Percentiles rank a stretch among this genome's conserved stretches.
Conservation (phyloP, 805 yeast species). For the Metschnikowia koreensis region DNA sequence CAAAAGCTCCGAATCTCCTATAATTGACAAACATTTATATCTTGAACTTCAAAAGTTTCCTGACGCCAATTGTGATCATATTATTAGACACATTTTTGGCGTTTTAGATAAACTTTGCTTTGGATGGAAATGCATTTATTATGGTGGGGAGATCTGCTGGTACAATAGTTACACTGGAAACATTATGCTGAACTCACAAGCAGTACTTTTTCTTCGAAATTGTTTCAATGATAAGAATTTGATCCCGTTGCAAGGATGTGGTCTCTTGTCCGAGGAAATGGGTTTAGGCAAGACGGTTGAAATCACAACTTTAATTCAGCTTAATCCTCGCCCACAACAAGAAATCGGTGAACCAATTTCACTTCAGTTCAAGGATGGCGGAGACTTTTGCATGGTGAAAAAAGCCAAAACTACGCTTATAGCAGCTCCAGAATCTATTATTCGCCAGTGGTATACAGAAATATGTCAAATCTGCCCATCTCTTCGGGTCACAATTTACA, state of each 20-base stretch:
- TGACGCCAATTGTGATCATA: conserved; percentile 6
- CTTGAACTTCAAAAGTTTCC: conserved; percentile 7
- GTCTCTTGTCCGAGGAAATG: conserved; percentile 91
- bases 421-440: conserved; percentile 81
- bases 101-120: conserved; percentile 44
- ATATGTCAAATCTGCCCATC: conserved; percentile 55
- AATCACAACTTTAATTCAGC: conserved; percentile 58
- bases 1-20: conserved; percentile 20
- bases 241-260: conserved; percentile 48
- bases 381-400: conserved; percentile 44
- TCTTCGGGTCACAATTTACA: conserved; percentile 60
- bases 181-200: conserved; percentile 33
- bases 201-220: conserved; percentile 26
- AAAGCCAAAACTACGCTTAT: conserved; percentile 72
- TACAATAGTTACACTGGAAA: conserved; percentile 52
- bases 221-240: conserved; percentile 22
- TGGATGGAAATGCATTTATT: conserved; percentile 47
- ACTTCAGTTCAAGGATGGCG: conserved; percentile 31
- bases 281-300: conserved; percentile 96
- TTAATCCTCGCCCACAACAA: conserved; percentile 53
- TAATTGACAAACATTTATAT: conserved; percentile 17
- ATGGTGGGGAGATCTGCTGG: conserved; percentile 31
- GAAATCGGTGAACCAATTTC: conserved; percentile 32
- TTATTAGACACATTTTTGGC: conserved; percentile 24
- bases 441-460: conserved; percentile 85